Evolutionary conservation across 176 grass and related monocot genomes (phyloP).

Genomic region (Calamus simplicifolius): DNA sequence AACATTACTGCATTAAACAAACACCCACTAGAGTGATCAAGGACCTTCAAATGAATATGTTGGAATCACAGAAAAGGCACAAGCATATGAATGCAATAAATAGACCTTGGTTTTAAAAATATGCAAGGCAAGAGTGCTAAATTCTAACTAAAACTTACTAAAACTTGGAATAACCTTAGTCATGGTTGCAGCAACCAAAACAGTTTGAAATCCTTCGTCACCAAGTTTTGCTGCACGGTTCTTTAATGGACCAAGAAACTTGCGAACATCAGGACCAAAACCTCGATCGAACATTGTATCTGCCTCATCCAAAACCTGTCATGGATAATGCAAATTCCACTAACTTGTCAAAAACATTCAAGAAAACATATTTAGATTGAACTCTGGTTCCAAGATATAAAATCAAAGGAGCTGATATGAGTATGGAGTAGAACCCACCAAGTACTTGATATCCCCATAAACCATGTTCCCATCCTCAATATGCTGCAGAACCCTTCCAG

Average conservation of each 20-base stretch:
- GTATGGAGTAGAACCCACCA: slow-evolving; percentile 45
- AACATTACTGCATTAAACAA: too few relatives aligned
- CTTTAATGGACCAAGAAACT: slow-evolving; percentile 86
- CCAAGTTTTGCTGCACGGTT: slow-evolving; percentile 64
- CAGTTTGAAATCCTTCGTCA: slow-evolving; percentile 85
- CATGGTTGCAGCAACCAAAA: slow-evolving; percentile 90
- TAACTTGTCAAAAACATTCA: too few relatives aligned
- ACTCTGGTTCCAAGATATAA: too few relatives aligned
- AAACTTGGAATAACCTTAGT: slow-evolving; percentile 39
- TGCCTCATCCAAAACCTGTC: slow-evolving; percentile 87
- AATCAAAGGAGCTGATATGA: neutral
- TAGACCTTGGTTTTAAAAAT: too few relatives aligned
- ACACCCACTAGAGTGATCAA: too few relatives aligned
- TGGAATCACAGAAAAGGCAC: slow-evolving; percentile 2
- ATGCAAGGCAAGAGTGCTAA: too few relatives aligned
- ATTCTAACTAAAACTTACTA: too few relatives aligned
- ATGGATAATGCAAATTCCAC: neutral
- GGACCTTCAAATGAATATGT: too few relatives aligned
- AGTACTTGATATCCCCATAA: slow-evolving; percentile 93
- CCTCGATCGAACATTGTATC: slow-evolving; percentile 99
- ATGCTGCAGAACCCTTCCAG: slow-evolving; percentile 91
- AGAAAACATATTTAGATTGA: too few relatives aligned
- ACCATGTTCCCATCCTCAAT: slow-evolving; percentile 91
- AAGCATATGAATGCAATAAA: neutral
- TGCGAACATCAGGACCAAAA: slow-evolving; percentile 72